Evolutionary conservation across 345 rosid species (phyloP), one percentile per base, ranked within the genome.

Genomic region (Acer saccharum): DNA sequence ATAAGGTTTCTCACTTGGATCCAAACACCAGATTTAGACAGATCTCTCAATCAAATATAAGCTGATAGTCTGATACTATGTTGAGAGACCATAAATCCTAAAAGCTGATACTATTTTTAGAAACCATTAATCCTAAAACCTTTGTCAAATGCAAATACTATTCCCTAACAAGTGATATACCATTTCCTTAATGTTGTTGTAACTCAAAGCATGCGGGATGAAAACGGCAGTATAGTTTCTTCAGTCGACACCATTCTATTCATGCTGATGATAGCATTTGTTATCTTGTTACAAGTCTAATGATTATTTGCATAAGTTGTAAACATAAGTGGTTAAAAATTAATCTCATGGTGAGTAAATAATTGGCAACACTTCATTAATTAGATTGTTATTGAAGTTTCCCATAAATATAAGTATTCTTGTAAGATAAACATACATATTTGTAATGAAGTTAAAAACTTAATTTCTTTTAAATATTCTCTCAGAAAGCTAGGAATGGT

Each of bases 151-250:
- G 64, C 25, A 18, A 60, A 60, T n/a, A 20, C 6, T 58, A 46
- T 8, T 8, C 27, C 64, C 13, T 60, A 8, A 20, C 64, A 18
- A 60, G 10, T 60, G 3, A n/a, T 21, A 18, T 60, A n/a, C 64
- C 64, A 7, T 60, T 27, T 10, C 64, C 21, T 20, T 20, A 20
- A 29, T 29, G 10, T 18, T 58, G 0, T 58, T n/a, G 48, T 73
- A 11, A 54, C 65, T 72, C 21, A 39, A n/a, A 39, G 10, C 18
- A 60, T 1, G 23, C 41, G 20, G 55, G 39, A 73, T 23, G 55
- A 20, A 60, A 41, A 60, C 16, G 66, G 65, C 20, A n/a, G 32
- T 35, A 60, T 73, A 73, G 39, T 73, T 41, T 73, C 75, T 72
- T 39, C 76, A 61, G 16, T 25, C 14, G 41, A 63, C 23, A 10